These are phyloP conservation scores for Cyclostephanos tholiformis DNA, from an alignment of 108 stramenopile genomes.

Conservation along the genomic window DNA sequence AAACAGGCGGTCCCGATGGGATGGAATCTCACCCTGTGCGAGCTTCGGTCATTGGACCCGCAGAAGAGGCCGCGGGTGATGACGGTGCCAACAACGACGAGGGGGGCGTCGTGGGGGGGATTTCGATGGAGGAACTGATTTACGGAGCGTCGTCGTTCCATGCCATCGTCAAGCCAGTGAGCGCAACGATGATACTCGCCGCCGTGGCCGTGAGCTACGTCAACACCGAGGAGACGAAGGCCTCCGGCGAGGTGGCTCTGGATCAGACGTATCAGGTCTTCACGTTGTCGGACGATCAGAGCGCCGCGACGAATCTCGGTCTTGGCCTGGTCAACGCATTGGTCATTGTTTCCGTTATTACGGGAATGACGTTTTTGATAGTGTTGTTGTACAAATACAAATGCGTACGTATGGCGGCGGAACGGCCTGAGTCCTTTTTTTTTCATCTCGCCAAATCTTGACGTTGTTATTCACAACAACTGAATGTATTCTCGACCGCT, in stretches of 20 bases:
- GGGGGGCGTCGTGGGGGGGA: constrained; percentile 19
- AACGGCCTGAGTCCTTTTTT: constrained; percentile 4
- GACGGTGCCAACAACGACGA: constrained; percentile 1
- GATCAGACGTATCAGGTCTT: constrained; percentile 61
- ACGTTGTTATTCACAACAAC: background rate
- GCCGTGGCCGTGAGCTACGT: constrained; percentile 68
- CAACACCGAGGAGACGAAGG: constrained; percentile 68
- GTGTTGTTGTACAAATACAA: constrained; percentile 89
- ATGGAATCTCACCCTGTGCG: background rate
- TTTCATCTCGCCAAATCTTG: background rate
- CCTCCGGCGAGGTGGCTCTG: constrained; percentile 57
- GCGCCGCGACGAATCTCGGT: constrained; percentile 63
- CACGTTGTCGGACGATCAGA: constrained; percentile 49
- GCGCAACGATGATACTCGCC: constrained; percentile 77
- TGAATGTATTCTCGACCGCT: background rate
- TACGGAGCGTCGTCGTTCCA: constrained; percentile 74
- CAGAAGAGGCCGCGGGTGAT: no score
- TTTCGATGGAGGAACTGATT: constrained; percentile 72
- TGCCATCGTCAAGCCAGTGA: constrained; percentile 73
- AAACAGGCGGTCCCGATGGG: background rate
- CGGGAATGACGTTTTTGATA: constrained; percentile 88
- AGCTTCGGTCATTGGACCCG: no score
- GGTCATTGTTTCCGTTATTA: constrained; percentile 87
- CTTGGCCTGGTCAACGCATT: constrained; percentile 87
- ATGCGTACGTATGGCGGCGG: no score